phyloP scores from a whole-genome alignment of 1,139 yeast species.

The Sugiyamaella grinbergsii region DNA sequence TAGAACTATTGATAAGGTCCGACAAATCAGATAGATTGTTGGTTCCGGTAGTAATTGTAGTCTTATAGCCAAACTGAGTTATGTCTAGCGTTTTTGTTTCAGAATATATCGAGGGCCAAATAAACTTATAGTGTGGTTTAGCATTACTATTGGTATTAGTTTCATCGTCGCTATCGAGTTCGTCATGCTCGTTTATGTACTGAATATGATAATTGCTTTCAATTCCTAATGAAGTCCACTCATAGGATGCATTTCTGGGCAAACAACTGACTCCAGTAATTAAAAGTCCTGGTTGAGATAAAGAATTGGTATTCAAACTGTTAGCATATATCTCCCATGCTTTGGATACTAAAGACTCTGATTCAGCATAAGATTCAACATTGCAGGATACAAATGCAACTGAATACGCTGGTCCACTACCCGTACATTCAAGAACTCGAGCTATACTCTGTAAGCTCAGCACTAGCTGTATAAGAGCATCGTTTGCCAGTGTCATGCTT shows the following conservation, averaged over 20 bases:
- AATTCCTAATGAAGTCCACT: slow-evolving; percentile 58
- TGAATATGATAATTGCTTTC: slow-evolving; percentile 30
- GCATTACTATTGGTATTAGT: not conserved
- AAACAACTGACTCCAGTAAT: slow-evolving; percentile 62
- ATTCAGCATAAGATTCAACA: not conserved
- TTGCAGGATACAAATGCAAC: slow-evolving; percentile 21
- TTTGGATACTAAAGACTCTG: not conserved
- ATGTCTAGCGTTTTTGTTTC: not conserved
- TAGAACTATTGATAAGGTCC: not conserved
- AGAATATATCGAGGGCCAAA: slow-evolving; percentile 16
- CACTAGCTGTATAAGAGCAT: slow-evolving; percentile 44
- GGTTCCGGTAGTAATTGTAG: slow-evolving; percentile 6
- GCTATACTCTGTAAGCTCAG: slow-evolving; percentile 74
- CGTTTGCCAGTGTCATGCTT: slow-evolving; percentile 51
- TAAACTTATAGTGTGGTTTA: slow-evolving; percentile 1
- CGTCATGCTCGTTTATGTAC: slow-evolving; percentile 32
- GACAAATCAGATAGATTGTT: not conserved
- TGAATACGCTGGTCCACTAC: slow-evolving; percentile 37
- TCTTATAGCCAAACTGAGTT: slow-evolving; percentile 11
- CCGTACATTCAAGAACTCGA: slow-evolving; percentile 61
- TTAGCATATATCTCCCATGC: slow-evolving; percentile 6
- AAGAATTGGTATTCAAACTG: not conserved
- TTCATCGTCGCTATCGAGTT: slow-evolving; percentile 23
- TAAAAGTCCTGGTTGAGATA: slow-evolving; percentile 26
- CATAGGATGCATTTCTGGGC: slow-evolving; percentile 72